Percentiles rank a stretch among this genome's conserved stretches.
Conservation (phyloP, 768 basidiomycete species). For the Kondoa subrosea region DNA sequence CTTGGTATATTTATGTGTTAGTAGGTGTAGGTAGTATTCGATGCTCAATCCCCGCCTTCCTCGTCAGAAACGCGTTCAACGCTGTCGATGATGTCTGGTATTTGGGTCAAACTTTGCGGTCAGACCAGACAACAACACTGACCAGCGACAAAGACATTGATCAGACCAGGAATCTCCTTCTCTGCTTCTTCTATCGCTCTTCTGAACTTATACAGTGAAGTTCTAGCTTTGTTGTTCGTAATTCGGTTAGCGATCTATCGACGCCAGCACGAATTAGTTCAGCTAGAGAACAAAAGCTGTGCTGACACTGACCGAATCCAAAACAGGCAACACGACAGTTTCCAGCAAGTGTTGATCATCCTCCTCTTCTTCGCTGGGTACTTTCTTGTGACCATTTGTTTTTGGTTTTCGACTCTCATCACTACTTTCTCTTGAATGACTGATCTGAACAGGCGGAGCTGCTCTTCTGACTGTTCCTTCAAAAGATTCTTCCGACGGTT, state of each 20-base stretch:
- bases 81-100: slow-evolving; percentile 49
- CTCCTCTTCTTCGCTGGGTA: slow-evolving; percentile 16
- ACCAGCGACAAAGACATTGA: slow-evolving; percentile 50
- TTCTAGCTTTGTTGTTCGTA: slow-evolving; percentile 66
- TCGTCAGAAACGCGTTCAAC: slow-evolving; percentile 74
- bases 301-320: slow-evolving; percentile 60
- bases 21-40: too few species aligned
- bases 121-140: neutral
- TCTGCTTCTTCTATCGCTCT: slow-evolving; percentile 90
- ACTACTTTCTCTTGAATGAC: slow-evolving; percentile 16
- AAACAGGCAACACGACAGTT: slow-evolving; percentile 85
- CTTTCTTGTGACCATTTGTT: neutral
- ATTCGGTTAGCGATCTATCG: slow-evolving; percentile 74
- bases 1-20: too few species aligned
- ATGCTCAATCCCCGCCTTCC: too few species aligned
- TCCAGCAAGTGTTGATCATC: slow-evolving; percentile 52
- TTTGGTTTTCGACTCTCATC: slow-evolving; percentile 8
- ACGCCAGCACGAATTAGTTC: neutral
- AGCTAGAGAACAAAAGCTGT: neutral
- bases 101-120: neutral
- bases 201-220: slow-evolving; percentile 66
- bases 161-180: slow-evolving; percentile 83
- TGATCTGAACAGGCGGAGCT: neutral
- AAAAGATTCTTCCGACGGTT: neutral
- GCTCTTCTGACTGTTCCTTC: slow-evolving; percentile 12